Evolutionary conservation across 169 alveolate species (phyloP), one percentile per base, ranked within the genome.

Genomic region (Plasmodium ovale): DNA sequence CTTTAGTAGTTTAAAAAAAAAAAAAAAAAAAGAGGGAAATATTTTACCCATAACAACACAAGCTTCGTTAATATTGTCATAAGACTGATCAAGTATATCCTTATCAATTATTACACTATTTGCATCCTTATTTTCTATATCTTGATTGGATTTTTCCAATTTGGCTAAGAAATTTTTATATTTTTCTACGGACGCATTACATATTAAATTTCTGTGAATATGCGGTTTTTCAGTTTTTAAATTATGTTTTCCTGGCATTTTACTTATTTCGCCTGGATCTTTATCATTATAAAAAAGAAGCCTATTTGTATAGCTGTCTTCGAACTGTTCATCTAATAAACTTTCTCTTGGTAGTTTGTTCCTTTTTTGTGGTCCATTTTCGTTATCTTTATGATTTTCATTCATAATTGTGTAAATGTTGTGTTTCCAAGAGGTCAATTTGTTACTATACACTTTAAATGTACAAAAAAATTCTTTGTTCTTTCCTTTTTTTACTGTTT

Each of bases 311-410:
- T 25, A 1, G 29, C 39, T 70, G 44, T 42, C 72, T 51, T 49
- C 33, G 65, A 82, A 82, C 44, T 82, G 85, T 42, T 82, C 90
- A 27, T 82, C 90, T 68, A 82, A 70, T 82, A 82, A 82, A 31
- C 85, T 82, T 31, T 25, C 90, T 70, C 84, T 67, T 44, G 58
- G 7, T 10, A 59, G 5, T 54, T 35, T 67, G 9, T 35, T 37
- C 37, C 21, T n/a, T 33, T 27, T 51, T 39, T 49, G 23, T 23
- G 42, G 31, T 82, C 51, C 62, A 39, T 51, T 23, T 2, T 59
- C 65, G 37, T 67, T 29, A 42, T 82, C 47, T 59, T 21, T 62
- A 12, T 77, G 27, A 31, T 60, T 25, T 77, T 62, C 79, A 37
- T 39, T 49, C 88, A 77, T 77, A 42, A 60, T 49, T 12, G 19